These are phyloP conservation scores for Pythium plurisporium DNA, from an alignment of 352 stramenopile species.

Conservation along the genomic window DNA sequence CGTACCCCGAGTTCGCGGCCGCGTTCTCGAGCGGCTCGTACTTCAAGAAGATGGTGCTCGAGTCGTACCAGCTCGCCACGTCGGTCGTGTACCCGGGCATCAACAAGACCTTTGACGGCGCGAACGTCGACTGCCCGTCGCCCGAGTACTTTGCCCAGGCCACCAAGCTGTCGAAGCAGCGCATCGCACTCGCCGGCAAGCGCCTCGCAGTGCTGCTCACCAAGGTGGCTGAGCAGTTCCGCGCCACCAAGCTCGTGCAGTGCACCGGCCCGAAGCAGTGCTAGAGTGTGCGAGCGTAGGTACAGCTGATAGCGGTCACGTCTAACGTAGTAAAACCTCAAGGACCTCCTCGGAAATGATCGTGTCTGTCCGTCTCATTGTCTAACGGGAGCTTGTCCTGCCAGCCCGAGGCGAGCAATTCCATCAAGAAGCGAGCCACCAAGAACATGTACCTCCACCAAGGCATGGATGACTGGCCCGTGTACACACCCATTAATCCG, in stretches of 20 bases:
- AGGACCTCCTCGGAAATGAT: no score
- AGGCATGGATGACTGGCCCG: no score
- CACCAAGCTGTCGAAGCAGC: slow-evolving; percentile 34
- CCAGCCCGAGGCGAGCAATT: no score
- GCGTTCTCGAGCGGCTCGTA: slow-evolving; percentile 17
- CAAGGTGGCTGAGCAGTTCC: slow-evolving; percentile 47
- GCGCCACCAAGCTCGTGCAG: slow-evolving; percentile 30
- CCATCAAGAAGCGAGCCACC: no score
- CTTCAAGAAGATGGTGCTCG: slow-evolving; percentile 20
- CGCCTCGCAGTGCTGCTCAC: slow-evolving; percentile 55
- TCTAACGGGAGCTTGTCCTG: no score
- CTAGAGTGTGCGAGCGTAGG: no score
- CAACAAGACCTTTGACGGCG: slow-evolving; percentile 20
- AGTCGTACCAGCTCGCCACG: slow-evolving; percentile 24
- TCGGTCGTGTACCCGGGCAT: slow-evolving; percentile 23
- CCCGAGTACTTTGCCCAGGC: slow-evolving; percentile 36
- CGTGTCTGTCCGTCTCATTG: no score
- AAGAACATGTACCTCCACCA: no score
- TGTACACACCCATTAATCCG: background rate
- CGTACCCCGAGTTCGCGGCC: slow-evolving; percentile 14
- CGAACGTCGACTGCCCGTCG: slow-evolving; percentile 34
- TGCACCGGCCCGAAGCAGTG: background rate
- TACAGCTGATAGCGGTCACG: no score
- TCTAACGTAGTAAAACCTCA: no score
- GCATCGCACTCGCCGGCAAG: slow-evolving; percentile 44